A percentile compares a stretch with the other conserved stretches of the same genome.
Evolutionary conservation across 75 land plant genomes (phyloP).

Genomic region (Pinus taeda): DNA sequence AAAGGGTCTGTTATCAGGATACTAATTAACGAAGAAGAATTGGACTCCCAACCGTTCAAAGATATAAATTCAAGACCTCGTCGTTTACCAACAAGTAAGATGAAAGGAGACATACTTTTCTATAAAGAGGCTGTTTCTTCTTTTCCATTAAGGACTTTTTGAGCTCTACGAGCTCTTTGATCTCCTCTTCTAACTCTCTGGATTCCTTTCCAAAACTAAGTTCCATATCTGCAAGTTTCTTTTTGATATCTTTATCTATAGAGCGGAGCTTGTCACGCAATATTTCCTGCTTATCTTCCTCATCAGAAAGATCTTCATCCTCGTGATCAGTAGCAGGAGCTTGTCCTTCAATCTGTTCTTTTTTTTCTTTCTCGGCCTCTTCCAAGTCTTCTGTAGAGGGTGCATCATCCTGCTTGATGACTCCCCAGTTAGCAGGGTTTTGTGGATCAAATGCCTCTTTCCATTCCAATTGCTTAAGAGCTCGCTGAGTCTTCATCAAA

Average conservation of each 20-base stretch:
- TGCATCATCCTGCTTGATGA: conserved; percentile 30
- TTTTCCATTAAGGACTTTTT: conserved; percentile 55
- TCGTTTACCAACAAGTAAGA: neutral
- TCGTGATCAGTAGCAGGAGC: conserved; percentile 26
- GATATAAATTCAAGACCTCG: conserved; percentile 1
- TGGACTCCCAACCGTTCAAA: neutral
- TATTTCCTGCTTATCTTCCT: conserved; percentile 45
- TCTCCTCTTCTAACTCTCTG: conserved; percentile 59
- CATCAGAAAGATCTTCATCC: conserved; percentile 39
- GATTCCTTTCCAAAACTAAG: conserved; percentile 68
- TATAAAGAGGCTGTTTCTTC: conserved; percentile 47
- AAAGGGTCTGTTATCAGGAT: too few relatives aligned
- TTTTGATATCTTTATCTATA: conserved; percentile 59
- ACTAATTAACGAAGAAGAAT: too few relatives aligned
- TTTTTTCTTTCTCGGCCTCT: conserved; percentile 16
- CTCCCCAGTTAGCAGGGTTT: conserved; percentile 58
- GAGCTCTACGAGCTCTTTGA: conserved; percentile 56
- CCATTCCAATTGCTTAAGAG: conserved; percentile 43
- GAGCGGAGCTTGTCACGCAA: conserved; percentile 45
- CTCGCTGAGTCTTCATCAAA: conserved; percentile 58
- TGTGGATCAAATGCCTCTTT: conserved; percentile 65
- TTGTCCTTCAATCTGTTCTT: conserved; percentile 16
- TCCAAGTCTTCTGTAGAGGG: conserved; percentile 20
- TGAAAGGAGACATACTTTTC: conserved; percentile 41
- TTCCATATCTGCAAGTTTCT: conserved; percentile 52